Evolutionary conservation across 768 basidiomycete genomes (phyloP), one percentile per base, ranked within the genome.

Genomic region (Leucocoprinus sp.): DNA sequence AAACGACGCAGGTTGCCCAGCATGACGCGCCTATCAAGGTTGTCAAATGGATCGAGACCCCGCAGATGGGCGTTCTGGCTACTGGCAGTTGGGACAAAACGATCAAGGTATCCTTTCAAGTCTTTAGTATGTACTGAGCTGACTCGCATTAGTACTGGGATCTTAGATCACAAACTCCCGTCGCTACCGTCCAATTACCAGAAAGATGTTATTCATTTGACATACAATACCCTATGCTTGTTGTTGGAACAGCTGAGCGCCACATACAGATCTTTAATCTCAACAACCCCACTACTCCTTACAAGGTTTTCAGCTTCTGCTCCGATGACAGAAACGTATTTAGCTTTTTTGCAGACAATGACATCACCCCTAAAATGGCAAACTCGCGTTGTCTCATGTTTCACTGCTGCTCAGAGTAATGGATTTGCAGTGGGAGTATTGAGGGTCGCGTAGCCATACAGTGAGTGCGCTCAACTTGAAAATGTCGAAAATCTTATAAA

Each of bases 21-120:
- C 93, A 97, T 51, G 92, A 96, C 60, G 88, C 82, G 37, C 88
- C 88, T 8, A 80, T 95, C 56, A 88, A 82, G 61, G 80, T 77
- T 48, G 82, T 91, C 29, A 74, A 79, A 43, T 93, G 84, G 80
- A 70, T 91, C 42, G 85, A 93, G 50, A 75, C 82, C 4, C 80
- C 79, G 17, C 76, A 75, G 50, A 75, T 76, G 27, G 78, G 87
- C 11, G 80, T 93, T 51, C 69, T 93, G 15, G 89, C 83, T 9
- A 97, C 95, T 1, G 96, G 93, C 8, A 92, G 91, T 43, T 99
- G 96, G 96, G 95, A 99, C 63, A 95, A 95, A 66, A 95, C 90
- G 1, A 65, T 98, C 59, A 95, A 93, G 74, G 93, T 93, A 53
- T 45, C 66, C 57, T 2, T 50, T 52, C 19, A 5, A 14, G 18